A percentile compares a stretch with the other conserved stretches of the same genome.
These are phyloP conservation scores for Pontederia paniculata DNA, from an alignment of 176 grass and related monocot genomes.

Conservation along the genomic window DNA sequence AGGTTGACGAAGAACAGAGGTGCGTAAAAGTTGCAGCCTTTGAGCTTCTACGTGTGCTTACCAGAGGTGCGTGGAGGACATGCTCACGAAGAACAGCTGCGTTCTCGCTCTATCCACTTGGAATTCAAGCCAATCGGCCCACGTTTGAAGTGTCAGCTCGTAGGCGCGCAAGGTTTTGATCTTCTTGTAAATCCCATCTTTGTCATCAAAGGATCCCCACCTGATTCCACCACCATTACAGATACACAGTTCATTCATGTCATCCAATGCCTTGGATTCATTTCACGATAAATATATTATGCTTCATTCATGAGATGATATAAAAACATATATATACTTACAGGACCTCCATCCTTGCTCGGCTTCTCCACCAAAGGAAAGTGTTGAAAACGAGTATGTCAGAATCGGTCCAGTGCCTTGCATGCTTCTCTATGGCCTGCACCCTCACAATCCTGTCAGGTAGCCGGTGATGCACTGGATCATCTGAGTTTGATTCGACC, in stretches of 20 bases:
- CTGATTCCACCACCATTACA: neutral
- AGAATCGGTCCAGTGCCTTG: conserved; percentile 36
- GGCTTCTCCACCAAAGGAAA: conserved; percentile 64
- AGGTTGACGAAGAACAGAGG: neutral
- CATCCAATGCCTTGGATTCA: neutral
- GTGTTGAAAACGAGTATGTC: conserved; percentile 88
- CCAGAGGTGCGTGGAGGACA: conserved; percentile 56
- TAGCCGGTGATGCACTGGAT: conserved; percentile 46
- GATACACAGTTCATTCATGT: neutral
- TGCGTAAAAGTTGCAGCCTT: neutral
- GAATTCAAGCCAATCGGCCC: conserved; percentile 65
- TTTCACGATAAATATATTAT: neutral
- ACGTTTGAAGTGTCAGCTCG: conserved; percentile 48
- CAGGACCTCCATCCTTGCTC: conserved; percentile 33
- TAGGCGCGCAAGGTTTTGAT: conserved; percentile 46
- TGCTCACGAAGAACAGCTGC: conserved; percentile 64
- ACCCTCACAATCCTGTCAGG: conserved; percentile 42
- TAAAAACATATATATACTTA: conserved; percentile 29
- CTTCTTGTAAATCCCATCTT: conserved; percentile 36
- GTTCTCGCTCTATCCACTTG: conserved; percentile 42
- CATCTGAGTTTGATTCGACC: conserved; percentile 79
- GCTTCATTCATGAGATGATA: neutral
- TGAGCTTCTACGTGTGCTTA: conserved; percentile 10
- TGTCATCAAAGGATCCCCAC: conserved; percentile 40
- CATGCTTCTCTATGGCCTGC: conserved; percentile 50